Percentiles rank a stretch among this genome's conserved stretches.
Evolutionary conservation across 2,329 filamentous ascomycete species (phyloP).

Genomic region (Hypoxylon sp.): DNA sequence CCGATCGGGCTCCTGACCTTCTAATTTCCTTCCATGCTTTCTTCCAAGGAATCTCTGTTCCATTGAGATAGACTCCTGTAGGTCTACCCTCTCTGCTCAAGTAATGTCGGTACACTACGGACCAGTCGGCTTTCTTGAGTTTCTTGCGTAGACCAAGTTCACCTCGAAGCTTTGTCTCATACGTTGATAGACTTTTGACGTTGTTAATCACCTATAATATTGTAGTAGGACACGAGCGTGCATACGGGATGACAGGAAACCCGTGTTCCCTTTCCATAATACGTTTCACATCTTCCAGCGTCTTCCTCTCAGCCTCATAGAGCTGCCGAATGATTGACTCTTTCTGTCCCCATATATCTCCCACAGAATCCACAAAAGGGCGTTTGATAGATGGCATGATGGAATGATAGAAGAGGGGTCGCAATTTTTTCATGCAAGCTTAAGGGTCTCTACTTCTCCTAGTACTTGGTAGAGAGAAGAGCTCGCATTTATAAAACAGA

Average conservation of each 20-base stretch:
- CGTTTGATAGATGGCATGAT: slow-evolving; percentile 16
- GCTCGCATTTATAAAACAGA: background rate
- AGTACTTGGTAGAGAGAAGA: background rate
- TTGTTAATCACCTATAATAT: background rate
- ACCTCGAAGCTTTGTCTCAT: slow-evolving; percentile 43
- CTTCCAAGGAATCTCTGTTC: slow-evolving; percentile 24
- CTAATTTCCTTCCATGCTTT: slow-evolving; percentile 39
- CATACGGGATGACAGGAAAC: slow-evolving; percentile 31
- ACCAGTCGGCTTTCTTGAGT: slow-evolving; percentile 41
- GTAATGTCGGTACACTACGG: slow-evolving; percentile 33
- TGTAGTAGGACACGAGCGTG: background rate
- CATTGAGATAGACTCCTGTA: slow-evolving; percentile 32
- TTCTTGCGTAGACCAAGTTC: slow-evolving; percentile 43
- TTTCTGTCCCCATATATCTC: slow-evolving; percentile 29
- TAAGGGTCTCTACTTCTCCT: no score
- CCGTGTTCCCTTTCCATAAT: slow-evolving; percentile 33
- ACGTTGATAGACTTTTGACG: slow-evolving; percentile 32
- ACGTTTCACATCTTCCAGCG: slow-evolving; percentile 31
- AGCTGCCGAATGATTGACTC: slow-evolving; percentile 21
- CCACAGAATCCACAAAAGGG: background rate
- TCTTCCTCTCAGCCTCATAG: slow-evolving; percentile 31
- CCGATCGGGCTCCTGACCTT: slow-evolving; percentile 30
- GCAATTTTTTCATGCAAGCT: no score
- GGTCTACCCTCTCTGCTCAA: slow-evolving; percentile 16
- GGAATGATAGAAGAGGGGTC: background rate